phyloP scores from a whole-genome alignment of 495 filamentous ascomycete genomes.

The Podospora pseudopauciseta region DNA sequence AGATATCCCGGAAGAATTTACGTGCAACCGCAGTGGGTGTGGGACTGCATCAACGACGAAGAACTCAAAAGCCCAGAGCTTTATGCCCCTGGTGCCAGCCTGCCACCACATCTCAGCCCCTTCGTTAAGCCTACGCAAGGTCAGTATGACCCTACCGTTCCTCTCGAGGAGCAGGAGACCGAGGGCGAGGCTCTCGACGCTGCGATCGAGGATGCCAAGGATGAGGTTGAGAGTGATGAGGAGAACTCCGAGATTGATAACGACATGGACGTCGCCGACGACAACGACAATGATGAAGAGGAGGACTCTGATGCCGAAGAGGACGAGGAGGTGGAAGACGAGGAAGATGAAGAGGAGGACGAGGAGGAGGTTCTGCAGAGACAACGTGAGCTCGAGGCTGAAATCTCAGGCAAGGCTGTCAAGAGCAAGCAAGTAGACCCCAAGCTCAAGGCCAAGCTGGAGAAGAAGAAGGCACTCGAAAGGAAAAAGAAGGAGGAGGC shows the following conservation, averaged over 20 bases:
- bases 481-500: conserved; percentile 70
- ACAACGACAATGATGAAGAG: conserved; percentile 43
- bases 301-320: conserved; percentile 39
- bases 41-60: conserved; percentile 90
- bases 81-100: conserved; percentile 81
- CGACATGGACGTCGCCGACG: conserved; percentile 40
- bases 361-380: conserved; percentile 50
- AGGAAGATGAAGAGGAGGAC: conserved; percentile 47
- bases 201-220: conserved; percentile 53
- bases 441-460: conserved; percentile 57
- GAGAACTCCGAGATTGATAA: conserved; percentile 38
- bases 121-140: conserved; percentile 86
- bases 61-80: conserved; percentile 81
- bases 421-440: conserved; percentile 42
- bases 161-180: conserved; percentile 74
- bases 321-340: conserved; percentile 44
- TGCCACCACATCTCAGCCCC: conserved; percentile 92
- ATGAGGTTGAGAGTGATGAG: conserved; percentile 39
- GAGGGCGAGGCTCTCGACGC: conserved; percentile 72
- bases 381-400: conserved; percentile 89
- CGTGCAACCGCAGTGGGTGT: conserved; percentile 96
- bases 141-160: conserved; percentile 81
- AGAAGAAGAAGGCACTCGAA: conserved; percentile 63
- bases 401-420: conserved; percentile 57
- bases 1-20: conserved; percentile 87